Evolutionary conservation across 2,329 filamentous ascomycete species (phyloP), one percentile per base, ranked within the genome.

Genomic region (Eutypa lata): DNA sequence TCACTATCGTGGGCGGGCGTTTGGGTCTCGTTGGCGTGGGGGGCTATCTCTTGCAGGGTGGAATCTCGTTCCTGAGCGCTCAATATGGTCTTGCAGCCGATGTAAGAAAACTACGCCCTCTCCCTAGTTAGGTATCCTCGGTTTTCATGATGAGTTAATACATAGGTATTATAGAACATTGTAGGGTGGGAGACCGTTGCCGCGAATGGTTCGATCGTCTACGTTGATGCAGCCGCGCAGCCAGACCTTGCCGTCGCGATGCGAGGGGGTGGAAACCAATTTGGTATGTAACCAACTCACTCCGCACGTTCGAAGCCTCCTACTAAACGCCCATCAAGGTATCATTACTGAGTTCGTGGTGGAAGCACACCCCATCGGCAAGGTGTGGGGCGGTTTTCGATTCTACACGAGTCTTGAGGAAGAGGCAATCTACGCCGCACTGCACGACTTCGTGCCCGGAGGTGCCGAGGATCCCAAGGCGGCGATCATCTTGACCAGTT

Each of bases 311-410:
- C 10, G 26, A 31, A 31, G 26, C 10, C 26, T 31, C 26, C 26
- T 31, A 33, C 31, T 43, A 18, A 55, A 19, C 42, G 21, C 28
- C 45, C 55, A 53, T 13, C 24, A 50, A 68, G 67, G 68, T 21
- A 70, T 72, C 48, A 62, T 70, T 10, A 69, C 69, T 4, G 60
- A 63, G 44, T 71, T 68, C 52, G 66, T 63, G 7, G 53, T 70
- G 43, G 60, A 65, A 50, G 61, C 67, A 1, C 52, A 64, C 52
- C 62, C 66, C 13, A 66, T 71, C 28, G 68, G 61, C 22, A 51
- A 70, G 47, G 65, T 73, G 19, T 75, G 70, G 69, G 72, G 72
- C 14, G 72, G 73, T 2, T 59, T 59, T 5, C 65, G 70, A 3
- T 48, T 67, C n/a, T 74, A 73, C 55, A 61, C 57, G 24, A 53